Base-by-base conservation (phyloP, 2,329 filamentous ascomycete genomes). In the Fusarium pininemorale region DNA sequence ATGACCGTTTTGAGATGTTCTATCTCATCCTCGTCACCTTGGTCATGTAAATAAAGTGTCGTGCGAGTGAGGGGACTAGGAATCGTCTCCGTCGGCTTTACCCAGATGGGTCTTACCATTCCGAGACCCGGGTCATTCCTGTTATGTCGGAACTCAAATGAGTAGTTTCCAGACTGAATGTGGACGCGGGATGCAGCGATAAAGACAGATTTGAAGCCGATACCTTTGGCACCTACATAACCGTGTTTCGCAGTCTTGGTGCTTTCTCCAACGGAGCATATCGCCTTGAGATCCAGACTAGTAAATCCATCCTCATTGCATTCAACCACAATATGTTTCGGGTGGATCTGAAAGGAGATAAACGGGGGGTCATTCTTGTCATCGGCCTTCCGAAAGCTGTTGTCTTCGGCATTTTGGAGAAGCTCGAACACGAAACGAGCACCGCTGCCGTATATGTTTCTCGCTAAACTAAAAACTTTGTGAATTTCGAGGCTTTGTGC, bases 351-450 rank as follows among this genome's bases (percentile, higher is more conserved):
- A 48, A 76, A 76, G 11, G 65, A 64, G 11, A 75, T 69, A 10
- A 64, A 76, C 3, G 63, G 67, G 0, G 24, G 14, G 0, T 5
- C 38, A 0, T 51, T 55, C 16, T 14, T 18, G 6, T 1, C 6
- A 1, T 1, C 5, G 7, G 70, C 65, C 22, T 41, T 70, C 0
- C 14, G 18, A n/a, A 75, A 76, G 1, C 10, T 4, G 45, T 72
- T 73, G 35, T 75, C 74, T 9, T 76, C 70, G 15, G 65, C 67
- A 28, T 75, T 74, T 32, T 74, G 74, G 55, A 76, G 70, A 57
- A 76, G 74, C 41, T 76, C 74, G 44, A 76, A 76, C 4, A 73
- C 65, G 11, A 75, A 75, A 38, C 72, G 45, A 6, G 73, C 69
- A 1, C 72, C 70, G n/a, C 64, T 73, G 6, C 73, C 73, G 28